Percentiles rank a stretch among this genome's conserved stretches.
Conservation (phyloP, 1,284 basidiomycete species). For the Rhodotorula mucilaginosa region DNA sequence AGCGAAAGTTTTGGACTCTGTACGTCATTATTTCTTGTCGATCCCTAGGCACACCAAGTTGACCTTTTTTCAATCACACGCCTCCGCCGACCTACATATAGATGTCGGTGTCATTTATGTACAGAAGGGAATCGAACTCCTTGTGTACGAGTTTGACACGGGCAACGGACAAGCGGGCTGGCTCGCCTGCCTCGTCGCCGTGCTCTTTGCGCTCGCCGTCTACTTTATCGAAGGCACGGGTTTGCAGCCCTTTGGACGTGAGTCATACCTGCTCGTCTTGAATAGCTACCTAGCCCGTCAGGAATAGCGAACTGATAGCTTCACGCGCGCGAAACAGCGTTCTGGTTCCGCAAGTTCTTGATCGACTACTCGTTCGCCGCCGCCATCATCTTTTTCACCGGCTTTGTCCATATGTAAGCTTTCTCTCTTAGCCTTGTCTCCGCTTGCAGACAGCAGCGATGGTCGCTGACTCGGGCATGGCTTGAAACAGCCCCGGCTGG, state of each 20-base stretch:
- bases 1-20: slow-evolving; percentile 65
- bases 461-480: too few species aligned
- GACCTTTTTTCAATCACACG: too few species aligned
- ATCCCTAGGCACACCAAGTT: background rate
- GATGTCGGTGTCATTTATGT: slow-evolving; percentile 61
- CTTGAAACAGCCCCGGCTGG: slow-evolving; percentile 38
- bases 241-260: slow-evolving; percentile 38
- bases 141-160: slow-evolving; percentile 41
- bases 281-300: too few species aligned
- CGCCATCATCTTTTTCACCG: slow-evolving; percentile 52
- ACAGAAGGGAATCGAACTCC: slow-evolving; percentile 53
- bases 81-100: background rate
- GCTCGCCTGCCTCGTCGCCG: slow-evolving; percentile 52
- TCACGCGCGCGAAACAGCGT: slow-evolving; percentile 39
- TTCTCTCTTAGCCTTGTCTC: too few species aligned
- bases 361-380: slow-evolving; percentile 50
- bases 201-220: slow-evolving; percentile 51
- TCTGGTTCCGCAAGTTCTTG: slow-evolving; percentile 48
- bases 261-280: too few species aligned
- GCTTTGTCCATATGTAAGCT: slow-evolving; percentile 50
- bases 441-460: background rate
- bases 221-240: slow-evolving; percentile 46
- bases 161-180: slow-evolving; percentile 47
- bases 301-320: background rate
- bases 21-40: background rate